Base-by-base conservation (phyloP, 352 stramenopile genomes). In the Phytophthora palmivora region DNA sequence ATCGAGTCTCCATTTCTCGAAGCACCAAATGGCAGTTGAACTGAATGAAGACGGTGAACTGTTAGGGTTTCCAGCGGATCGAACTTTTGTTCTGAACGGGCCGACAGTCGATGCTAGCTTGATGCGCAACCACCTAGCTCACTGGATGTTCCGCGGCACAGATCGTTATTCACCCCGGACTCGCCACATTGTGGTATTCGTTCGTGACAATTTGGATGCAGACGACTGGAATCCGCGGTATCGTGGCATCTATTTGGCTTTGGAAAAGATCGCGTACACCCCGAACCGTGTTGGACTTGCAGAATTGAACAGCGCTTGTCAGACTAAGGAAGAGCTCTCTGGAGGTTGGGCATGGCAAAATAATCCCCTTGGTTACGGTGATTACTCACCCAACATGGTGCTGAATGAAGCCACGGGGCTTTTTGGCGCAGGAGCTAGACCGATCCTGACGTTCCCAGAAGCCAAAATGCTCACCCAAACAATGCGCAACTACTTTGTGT, bases 331-430 rank as follows among this genome's bases (percentile, higher is more conserved):
- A 30, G 72, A 84, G 8, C 34, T 88, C 0, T 84, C 66, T 10
- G 81, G 81, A 43, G 81, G 81, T 28, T 90, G 81, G 81, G 81
- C 78, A 8, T 90, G 81, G 81, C 76, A 87, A 50, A 86, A 80
- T 41, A 78, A 88, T 39, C 81, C 81, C n/a, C 59, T 84, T 11
- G 36, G 30, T 5, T 85, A 82, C 43, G 74, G 76, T 36, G 58
- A 77, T 26, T 82, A 86, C 49, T 82, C 79, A 50, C 79, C 82
- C 0, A 91, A 91, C 52, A 51, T 91, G 21, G 44, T 89, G 28
- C 37, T 72, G 19, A 81, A 89, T 54, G 72, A 83, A 72, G 83
- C 87, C 36, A 72, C 82, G 10, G 58, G 62, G 9, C 54, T 86
- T 33, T 91, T 91, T 72, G 82, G 82, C 2, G 55, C 70, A 12